phyloP scores from a whole-genome alignment of 129 eudicot species.

The Chrysanthemum seticuspe region DNA sequence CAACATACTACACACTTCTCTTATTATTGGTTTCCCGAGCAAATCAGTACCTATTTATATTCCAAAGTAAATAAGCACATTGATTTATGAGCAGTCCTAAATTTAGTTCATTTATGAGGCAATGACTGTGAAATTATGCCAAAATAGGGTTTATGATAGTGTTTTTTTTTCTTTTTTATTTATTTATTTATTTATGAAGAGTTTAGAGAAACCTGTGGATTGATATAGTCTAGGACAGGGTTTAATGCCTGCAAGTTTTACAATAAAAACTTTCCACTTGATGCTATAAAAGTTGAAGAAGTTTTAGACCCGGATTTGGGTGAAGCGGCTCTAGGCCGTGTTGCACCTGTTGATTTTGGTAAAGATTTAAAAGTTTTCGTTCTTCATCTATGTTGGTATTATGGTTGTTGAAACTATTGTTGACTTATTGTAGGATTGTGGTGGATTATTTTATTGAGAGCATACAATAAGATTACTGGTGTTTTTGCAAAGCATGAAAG shows the following conservation, averaged over 20 bases:
- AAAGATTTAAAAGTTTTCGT: constrained; percentile 8
- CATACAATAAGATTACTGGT: constrained; percentile 88
- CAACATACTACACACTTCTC: no score
- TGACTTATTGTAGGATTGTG: constrained; percentile 65
- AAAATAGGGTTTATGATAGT: no score
- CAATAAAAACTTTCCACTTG: constrained; percentile 78
- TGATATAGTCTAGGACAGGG: constrained; percentile 98
- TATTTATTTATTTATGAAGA: constrained; percentile 39
- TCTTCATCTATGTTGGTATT: neutral
- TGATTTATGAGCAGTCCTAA: no score
- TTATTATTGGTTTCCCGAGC: no score
- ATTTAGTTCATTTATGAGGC: no score
- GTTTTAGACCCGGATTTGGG: constrained; percentile 98
- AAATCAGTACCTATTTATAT: no score
- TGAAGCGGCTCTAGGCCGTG: constrained; percentile 97
- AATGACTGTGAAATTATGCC: no score
- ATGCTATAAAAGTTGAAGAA: constrained; percentile 75
- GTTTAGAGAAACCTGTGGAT: constrained; percentile 97
- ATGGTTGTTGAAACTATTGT: constrained; percentile 6
- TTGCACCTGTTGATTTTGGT: constrained; percentile 99
- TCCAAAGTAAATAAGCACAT: no score
- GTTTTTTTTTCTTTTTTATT: no score
- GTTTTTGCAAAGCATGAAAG: constrained; percentile 79
- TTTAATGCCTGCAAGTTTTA: constrained; percentile 98
- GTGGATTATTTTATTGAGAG: constrained; percentile 95